Percentiles rank a stretch among this genome's conserved stretches.
phyloP scores from a whole-genome alignment of 306 rosid genomes.

The Phaseolus lunatus region DNA sequence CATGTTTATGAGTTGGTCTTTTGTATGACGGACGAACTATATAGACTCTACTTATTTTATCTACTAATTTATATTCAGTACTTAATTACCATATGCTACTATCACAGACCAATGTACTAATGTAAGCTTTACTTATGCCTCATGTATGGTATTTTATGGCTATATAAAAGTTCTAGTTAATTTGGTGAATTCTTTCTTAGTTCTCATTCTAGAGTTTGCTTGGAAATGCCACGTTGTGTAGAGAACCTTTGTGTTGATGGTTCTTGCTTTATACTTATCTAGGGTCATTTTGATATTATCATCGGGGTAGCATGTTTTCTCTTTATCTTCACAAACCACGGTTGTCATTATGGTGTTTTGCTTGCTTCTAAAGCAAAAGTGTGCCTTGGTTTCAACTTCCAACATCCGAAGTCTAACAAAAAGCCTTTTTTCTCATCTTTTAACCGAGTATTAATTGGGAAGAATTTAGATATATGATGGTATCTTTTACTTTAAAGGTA shows the following conservation, averaged over 20 bases:
- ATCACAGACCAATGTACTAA: conserved; percentile 48
- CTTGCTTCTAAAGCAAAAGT: conserved; percentile 45
- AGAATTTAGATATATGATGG: conserved; percentile 10
- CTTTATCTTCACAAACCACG: background rate
- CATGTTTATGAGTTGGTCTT: conserved; percentile 97
- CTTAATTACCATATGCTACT: conserved; percentile 42
- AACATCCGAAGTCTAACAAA: no score
- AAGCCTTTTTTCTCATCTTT: background rate
- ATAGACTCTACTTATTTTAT: background rate
- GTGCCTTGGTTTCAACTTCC: background rate
- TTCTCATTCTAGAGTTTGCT: background rate
- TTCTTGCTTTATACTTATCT: background rate
- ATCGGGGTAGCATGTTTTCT: background rate
- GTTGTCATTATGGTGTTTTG: conserved; percentile 30
- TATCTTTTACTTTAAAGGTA: conserved; percentile 12
- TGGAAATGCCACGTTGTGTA: no score
- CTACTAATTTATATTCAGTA: conserved; percentile 49
- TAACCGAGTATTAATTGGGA: background rate
- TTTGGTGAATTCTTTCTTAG: background rate
- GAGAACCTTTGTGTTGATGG: background rate
- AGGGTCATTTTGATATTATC: background rate
- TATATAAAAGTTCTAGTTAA: conserved; percentile 4
- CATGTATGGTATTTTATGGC: conserved; percentile 16
- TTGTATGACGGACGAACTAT: conserved; percentile 57
- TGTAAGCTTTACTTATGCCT: conserved; percentile 45